Conservation (phyloP, 1,284 basidiomycete species). For the Stygiomarasmius scandens region DNA sequence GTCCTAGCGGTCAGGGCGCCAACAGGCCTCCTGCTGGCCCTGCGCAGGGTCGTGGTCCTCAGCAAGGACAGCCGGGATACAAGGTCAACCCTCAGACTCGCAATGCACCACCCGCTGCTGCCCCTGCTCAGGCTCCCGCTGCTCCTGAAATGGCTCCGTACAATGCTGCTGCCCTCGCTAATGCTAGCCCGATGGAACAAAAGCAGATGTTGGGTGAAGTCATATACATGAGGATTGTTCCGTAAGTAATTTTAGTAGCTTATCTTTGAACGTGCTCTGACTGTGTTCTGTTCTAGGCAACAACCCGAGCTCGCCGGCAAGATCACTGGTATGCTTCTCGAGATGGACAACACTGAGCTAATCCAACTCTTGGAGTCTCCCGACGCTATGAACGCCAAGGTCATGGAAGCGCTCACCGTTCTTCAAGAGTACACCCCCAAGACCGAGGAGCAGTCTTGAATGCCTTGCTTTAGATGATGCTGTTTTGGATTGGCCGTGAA, state of each 20-base stretch:
- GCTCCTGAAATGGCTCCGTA: slow-evolving; percentile 49
- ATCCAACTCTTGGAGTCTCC: slow-evolving; percentile 81
- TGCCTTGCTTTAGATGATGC: slow-evolving; percentile 19
- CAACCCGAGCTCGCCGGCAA: slow-evolving; percentile 93
- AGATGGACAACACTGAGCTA: slow-evolving; percentile 95
- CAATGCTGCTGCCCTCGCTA: slow-evolving; percentile 65
- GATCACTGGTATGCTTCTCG: slow-evolving; percentile 96
- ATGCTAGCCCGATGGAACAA: slow-evolving; percentile 84
- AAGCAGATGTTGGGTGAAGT: slow-evolving; percentile 97
- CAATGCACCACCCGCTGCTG: slow-evolving; percentile 35
- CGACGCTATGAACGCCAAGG: slow-evolving; percentile 85
- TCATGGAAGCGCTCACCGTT: slow-evolving; percentile 84
- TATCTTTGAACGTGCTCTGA: slow-evolving; percentile 6
- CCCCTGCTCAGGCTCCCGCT: slow-evolving; percentile 37
- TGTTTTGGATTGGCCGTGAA: slow-evolving; percentile 7
- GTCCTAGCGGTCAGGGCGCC: slow-evolving; percentile 24
- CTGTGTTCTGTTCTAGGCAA: slow-evolving; percentile 39
- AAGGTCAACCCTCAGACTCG: slow-evolving; percentile 44
- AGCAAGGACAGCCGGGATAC: slow-evolving; percentile 35
- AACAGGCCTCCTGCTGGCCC: slow-evolving; percentile 46
- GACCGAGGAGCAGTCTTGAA: slow-evolving; percentile 41
- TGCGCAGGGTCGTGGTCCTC: slow-evolving; percentile 30
- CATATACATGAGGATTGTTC: slow-evolving; percentile 86
- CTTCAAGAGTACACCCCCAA: slow-evolving; percentile 72
- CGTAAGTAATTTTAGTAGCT: slow-evolving; percentile 50